Evolutionary conservation across 2,329 filamentous ascomycete genomes (phyloP).

Genomic region (Aspergillus awamori): DNA sequence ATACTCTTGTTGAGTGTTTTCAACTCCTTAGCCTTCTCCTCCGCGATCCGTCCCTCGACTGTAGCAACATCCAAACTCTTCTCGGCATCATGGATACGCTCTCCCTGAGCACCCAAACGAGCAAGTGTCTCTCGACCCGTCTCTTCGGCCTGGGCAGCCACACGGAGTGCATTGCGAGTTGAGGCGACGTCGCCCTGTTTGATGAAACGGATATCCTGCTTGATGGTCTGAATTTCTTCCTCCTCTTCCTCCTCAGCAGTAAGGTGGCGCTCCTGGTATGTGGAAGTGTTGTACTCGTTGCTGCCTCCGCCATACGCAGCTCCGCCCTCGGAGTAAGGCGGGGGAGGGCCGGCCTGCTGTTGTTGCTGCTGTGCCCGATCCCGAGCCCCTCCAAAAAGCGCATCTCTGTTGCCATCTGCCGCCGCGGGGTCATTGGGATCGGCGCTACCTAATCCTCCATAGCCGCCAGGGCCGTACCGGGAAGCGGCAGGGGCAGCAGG

Average conservation of each 20-base stretch:
- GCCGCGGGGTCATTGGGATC: constrained; percentile 54
- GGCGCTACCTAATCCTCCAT: constrained; percentile 57
- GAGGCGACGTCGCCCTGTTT: constrained; percentile 77
- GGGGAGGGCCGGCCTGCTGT: constrained; percentile 34
- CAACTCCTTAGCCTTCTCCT: constrained; percentile 79
- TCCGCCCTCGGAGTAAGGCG: constrained; percentile 29
- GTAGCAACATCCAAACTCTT: constrained; percentile 77
- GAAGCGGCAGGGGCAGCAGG: constrained; percentile 45
- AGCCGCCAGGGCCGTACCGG: constrained; percentile 55
- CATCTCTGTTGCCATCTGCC: constrained; percentile 58
- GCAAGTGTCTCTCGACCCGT: constrained; percentile 72
- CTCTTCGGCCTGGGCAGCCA: constrained; percentile 70
- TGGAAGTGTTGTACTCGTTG: constrained; percentile 40
- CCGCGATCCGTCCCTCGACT: constrained; percentile 74
- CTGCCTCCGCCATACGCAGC: constrained; percentile 38
- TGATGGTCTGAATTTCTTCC: constrained; percentile 70
- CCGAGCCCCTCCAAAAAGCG: constrained; percentile 61
- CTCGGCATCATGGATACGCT: constrained; percentile 80
- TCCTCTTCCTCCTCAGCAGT: constrained; percentile 80
- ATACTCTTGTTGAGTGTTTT: constrained; percentile 86
- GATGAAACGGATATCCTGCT: constrained; percentile 72
- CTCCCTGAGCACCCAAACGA: constrained; percentile 75
- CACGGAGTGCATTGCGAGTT: constrained; percentile 69
- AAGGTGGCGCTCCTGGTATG: constrained; percentile 72
- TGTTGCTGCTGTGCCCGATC: constrained; percentile 55